Evolutionary conservation across 176 grass and related monocot genomes (phyloP).

Genomic region (Aechmea fasciata): DNA sequence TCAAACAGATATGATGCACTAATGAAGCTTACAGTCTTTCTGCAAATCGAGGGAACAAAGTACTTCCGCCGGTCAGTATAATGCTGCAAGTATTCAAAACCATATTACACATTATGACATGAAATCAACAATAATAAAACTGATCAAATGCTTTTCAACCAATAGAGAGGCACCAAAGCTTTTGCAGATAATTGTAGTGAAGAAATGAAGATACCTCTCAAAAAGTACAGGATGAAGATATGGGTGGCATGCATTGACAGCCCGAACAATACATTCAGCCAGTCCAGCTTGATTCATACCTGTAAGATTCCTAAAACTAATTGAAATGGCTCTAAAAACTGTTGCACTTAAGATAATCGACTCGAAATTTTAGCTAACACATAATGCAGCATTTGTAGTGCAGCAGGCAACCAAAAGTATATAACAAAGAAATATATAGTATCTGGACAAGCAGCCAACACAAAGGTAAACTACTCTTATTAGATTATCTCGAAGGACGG

Average conservation of each 20-base stretch:
- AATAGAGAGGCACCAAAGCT: not conserved
- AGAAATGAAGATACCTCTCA: conserved; percentile 43
- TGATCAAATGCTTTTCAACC: not conserved
- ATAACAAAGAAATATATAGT: not conserved
- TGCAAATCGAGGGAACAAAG: conserved; percentile 64
- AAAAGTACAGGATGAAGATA: conserved; percentile 77
- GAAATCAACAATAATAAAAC: conserved; percentile 3
- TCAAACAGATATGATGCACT: not conserved
- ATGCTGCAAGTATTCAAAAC: conserved; percentile 61
- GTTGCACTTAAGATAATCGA: not conserved
- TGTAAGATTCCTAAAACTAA: conserved; percentile 14
- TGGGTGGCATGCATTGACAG: conserved; percentile 65
- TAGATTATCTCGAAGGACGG: not conserved
- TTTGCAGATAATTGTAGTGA: not conserved
- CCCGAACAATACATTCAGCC: conserved; percentile 85
- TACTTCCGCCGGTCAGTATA: conserved; percentile 84
- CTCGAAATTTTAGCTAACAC: not conserved
- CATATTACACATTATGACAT: not conserved
- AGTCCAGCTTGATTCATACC: conserved; percentile 99
- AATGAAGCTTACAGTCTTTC: conserved; percentile 67
- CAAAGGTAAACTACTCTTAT: not conserved
- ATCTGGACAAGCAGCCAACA: not conserved
- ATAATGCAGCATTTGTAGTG: not conserved
- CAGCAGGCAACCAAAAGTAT: not conserved
- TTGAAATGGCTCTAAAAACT: not conserved